phyloP scores from a whole-genome alignment of 1,139 yeast genomes.

The Kodamaea anthophila region DNA sequence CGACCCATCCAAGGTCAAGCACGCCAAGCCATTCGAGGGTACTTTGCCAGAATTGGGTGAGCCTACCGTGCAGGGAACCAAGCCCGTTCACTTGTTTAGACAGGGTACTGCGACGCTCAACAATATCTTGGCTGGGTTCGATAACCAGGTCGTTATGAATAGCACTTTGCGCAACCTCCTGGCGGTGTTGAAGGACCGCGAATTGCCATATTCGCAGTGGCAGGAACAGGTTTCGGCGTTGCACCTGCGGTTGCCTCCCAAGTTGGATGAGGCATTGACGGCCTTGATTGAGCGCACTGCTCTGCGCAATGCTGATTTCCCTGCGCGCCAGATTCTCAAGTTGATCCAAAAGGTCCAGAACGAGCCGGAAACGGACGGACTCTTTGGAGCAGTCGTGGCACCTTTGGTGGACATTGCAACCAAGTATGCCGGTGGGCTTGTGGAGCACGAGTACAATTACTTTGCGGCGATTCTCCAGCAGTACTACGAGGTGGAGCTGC shows the following conservation, averaged over 20 bases:
- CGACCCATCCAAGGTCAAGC: constrained; percentile 96
- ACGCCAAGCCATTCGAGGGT: constrained; percentile 92
- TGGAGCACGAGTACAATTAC: constrained; percentile 75
- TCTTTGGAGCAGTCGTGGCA: constrained; percentile 53
- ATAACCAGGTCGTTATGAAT: constrained; percentile 90
- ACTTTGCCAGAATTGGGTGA: constrained; percentile 85
- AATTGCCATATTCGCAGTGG: constrained; percentile 94
- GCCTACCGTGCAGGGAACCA: constrained; percentile 76
- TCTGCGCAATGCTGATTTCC: constrained; percentile 78
- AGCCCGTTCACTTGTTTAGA: constrained; percentile 72
- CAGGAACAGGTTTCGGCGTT: constrained; percentile 76
- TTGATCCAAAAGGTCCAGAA: constrained; percentile 50
- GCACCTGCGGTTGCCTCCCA: constrained; percentile 80
- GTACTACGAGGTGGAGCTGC: constrained; percentile 69
- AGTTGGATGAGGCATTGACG: constrained; percentile 63
- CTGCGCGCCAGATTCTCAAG: constrained; percentile 75
- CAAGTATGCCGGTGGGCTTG: constrained; percentile 68
- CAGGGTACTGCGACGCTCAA: constrained; percentile 53
- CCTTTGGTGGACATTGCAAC: constrained; percentile 71
- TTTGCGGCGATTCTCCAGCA: constrained; percentile 64
- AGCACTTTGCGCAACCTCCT: constrained; percentile 68
- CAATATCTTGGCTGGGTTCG: constrained; percentile 84
- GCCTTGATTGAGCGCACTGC: constrained; percentile 62
- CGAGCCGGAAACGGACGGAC: constrained; percentile 45
- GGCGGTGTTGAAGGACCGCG: constrained; percentile 67